phyloP scores from a whole-genome alignment of 257 asterid genomes.

The Scutellaria baicalensis region DNA sequence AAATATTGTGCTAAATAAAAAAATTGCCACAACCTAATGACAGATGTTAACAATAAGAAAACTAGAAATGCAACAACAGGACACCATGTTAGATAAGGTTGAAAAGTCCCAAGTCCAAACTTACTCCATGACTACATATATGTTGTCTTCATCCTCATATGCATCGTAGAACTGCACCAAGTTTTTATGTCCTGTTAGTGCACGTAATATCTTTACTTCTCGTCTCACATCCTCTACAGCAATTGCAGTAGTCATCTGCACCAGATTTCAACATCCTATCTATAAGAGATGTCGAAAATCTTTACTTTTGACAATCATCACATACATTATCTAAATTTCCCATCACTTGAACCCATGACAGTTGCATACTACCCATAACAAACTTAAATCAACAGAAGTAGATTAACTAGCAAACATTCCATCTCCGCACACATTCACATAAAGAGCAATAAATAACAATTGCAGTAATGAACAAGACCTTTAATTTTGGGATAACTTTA shows the following conservation, averaged over 20 bases:
- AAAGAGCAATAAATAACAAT: constrained; percentile 1
- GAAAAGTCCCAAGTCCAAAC: constrained; percentile 1
- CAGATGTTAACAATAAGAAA: not conserved
- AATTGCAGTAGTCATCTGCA: constrained; percentile 50
- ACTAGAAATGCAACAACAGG: not conserved
- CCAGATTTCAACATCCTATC: not conserved
- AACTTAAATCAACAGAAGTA: not conserved
- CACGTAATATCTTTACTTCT: constrained; percentile 52
- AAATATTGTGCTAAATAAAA: not conserved
- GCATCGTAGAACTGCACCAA: constrained; percentile 49
- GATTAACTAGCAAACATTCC: not conserved
- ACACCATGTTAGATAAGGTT: not conserved
- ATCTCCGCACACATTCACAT: not conserved
- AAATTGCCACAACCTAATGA: not conserved
- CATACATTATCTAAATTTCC: not conserved
- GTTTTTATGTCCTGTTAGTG: constrained; percentile 43
- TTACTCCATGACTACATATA: constrained; percentile 64
- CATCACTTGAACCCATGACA: not conserved
- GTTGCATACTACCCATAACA: not conserved
- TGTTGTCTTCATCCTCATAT: constrained; percentile 52
- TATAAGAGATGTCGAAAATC: not conserved
- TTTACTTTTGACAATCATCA: constrained; percentile 1
- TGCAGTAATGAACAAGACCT: constrained; percentile 35
- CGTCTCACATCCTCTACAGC: constrained; percentile 51
- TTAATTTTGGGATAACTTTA: constrained; percentile 79